A percentile compares a stretch with the other conserved stretches of the same genome.
These are phyloP conservation scores for peach (Prunus persica) DNA, from an alignment of 306 rosid species.

Conservation along the genomic window DNA sequence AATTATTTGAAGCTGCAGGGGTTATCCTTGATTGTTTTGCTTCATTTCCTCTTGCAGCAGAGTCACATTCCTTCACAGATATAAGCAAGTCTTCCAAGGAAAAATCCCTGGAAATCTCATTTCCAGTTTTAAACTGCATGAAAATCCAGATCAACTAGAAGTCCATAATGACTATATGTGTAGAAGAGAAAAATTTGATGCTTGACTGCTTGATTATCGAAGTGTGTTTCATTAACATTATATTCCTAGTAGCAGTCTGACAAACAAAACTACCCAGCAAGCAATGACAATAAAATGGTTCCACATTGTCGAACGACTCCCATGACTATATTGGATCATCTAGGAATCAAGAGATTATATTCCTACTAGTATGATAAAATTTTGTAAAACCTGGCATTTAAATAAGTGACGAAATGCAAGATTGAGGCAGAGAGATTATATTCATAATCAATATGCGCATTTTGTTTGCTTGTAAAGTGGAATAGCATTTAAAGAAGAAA, in stretches of 20 bases:
- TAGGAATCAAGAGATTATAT: no score
- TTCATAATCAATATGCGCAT: not conserved
- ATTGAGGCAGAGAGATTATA: not conserved
- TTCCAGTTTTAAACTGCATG: slow-evolving; percentile 57
- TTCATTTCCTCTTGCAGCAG: slow-evolving; percentile 38
- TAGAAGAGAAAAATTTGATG: not conserved
- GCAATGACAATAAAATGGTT: not conserved
- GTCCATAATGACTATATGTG: not conserved
- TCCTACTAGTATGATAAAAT: no score
- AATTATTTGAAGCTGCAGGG: slow-evolving; percentile 41
- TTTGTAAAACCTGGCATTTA: not conserved
- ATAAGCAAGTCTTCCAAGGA: slow-evolving; percentile 58
- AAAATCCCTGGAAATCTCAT: slow-evolving; percentile 34
- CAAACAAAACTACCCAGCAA: no score
- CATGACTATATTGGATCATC: no score
- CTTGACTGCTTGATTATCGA: slow-evolving; percentile 11
- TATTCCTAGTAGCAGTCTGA: not conserved
- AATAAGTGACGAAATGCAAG: not conserved
- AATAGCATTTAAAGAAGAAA: not conserved
- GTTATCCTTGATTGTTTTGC: slow-evolving; percentile 46
- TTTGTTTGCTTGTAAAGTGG: not conserved
- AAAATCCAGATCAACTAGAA: slow-evolving; percentile 27
- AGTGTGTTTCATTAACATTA: not conserved
- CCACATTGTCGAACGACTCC: not conserved
- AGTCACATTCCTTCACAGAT: slow-evolving; percentile 30